Evolutionary conservation across 1,284 basidiomycete species (phyloP), one percentile per base, ranked within the genome.

Genomic region (Chalciporus piperatoides): DNA sequence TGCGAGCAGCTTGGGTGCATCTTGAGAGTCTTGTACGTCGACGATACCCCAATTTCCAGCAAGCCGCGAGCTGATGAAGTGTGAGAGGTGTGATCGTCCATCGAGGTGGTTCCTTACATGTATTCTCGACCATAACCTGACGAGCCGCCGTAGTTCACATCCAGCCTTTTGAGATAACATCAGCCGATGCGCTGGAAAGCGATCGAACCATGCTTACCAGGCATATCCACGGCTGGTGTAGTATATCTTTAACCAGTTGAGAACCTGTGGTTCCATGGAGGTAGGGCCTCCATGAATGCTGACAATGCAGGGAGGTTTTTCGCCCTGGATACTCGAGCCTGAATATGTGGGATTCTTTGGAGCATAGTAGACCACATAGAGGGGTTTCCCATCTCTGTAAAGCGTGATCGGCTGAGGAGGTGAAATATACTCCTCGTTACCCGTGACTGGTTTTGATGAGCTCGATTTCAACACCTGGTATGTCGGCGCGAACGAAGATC

Each of bases 141-240:
- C 0, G 61, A 61, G 9, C 61, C 61, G 43, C 59, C 57, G 25
- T 63, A 63, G 41, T 60, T 62, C 23, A 61, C 54, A 3, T 60
- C 59, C 28, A 62, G 35, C 57, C 56, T 56, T 33, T 15, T n/a
- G n/a, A 4, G n/a, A n/a, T 15, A 8, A 33, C 7, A 7, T 15
- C 2, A 33, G 32, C 32, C 6, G 7, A 15, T 30, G 32, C 32
- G n/a, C 19, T 33, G 2, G 32, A 33, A 15, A 5, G 15, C n/a
- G 4, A 5, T 5, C 8, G 15, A 8, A 6, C 1, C 8, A n/a
- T 33, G 46, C 62, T 30, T 15, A 62, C 63, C 61, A 65, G 36
- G 55, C 53, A 32, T 58, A 65, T 9, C 63, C 63, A 27, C 63
- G 56, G 25, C 63, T 62, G 1, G 63, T 62, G 32, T 47, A 65